Evolutionary conservation across 2,329 filamentous ascomycete genomes (phyloP), one percentile per base, ranked within the genome.

Genomic region (Volutella citrinella): DNA sequence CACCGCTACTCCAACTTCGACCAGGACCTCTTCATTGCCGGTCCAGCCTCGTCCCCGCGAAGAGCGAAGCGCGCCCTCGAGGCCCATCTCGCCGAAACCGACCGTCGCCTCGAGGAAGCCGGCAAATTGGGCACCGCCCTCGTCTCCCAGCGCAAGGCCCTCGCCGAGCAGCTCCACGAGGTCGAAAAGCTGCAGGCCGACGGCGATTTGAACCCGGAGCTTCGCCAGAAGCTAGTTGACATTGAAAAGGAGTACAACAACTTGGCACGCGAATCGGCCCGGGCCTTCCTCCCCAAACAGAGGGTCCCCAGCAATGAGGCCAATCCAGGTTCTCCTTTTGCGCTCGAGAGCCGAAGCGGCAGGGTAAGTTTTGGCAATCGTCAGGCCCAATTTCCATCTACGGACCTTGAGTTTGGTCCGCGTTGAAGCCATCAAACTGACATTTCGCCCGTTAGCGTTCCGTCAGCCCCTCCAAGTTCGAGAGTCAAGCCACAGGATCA

Each of bases 201-300:
- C 48, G 79, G 78, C 16, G 85, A 95, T 43, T 79, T 97, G 32
- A 82, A 83, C 0, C 80, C 86, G 5, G 90, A 95, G 47, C 68
- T 98, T 52, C 86, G 85, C 40, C 77, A 84, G 53, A 89, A 86
- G 63, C 74, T 98, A 33, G 74, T 80, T 11, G 89, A 95, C 44
- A 80, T 98, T 40, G 93, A 98, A 61, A 87, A 80, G 60, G 93
- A 98, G 55, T 97, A 94, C 66, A 91, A 95, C 59, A 90, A 96
- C 56, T 82, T 97, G 28, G 89, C 90, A 10, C 77, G 84, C 43
- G 91, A 97, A 59, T 93, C 86, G 29, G 88, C 91, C 26, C 78
- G 91, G 46, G 89, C 87, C 4, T 91, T 96, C 58, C 67, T 97
- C 40, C 85, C 81, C 20, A 93, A 93, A 49, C 89, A 89, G 60